Evolutionary conservation across 768 basidiomycete genomes (phyloP).

Genomic region (Mycena crocata): DNA sequence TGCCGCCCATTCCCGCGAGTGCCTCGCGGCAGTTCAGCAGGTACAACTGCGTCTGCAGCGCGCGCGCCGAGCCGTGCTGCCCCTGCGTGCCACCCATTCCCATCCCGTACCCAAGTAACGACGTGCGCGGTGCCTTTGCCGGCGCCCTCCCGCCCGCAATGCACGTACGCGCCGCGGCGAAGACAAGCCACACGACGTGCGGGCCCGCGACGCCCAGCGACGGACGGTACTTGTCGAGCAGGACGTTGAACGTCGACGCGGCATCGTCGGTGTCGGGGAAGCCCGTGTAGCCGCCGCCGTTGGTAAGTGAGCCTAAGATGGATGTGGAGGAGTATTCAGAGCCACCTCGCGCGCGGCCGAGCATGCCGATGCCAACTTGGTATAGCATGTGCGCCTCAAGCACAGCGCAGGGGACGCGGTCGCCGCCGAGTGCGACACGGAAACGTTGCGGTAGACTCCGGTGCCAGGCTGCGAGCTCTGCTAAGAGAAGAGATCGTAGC

Average conservation of each 20-base stretch:
- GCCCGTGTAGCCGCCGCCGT: too few relatives aligned
- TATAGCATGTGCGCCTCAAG: constrained; percentile 46
- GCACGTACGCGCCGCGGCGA: constrained; percentile 31
- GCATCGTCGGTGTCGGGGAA: constrained; percentile 31
- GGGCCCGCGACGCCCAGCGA: constrained; percentile 35
- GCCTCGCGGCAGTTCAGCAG: constrained; percentile 45
- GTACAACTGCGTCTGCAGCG: constrained; percentile 42
- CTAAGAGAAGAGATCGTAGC: constrained; percentile 28
- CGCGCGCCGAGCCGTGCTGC: constrained; percentile 25
- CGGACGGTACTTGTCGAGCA: constrained; percentile 42
- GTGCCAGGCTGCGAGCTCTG: constrained; percentile 43
- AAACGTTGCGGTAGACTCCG: constrained; percentile 39
- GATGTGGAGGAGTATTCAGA: too few relatives aligned
- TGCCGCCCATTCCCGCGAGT: constrained; percentile 40
- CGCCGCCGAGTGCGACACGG: constrained; percentile 40
- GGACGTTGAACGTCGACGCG: constrained; percentile 43
- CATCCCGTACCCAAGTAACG: constrained; percentile 21
- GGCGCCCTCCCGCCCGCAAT: constrained; percentile 4
- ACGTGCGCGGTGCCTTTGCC: constrained; percentile 23
- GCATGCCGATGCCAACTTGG: constrained; percentile 42
- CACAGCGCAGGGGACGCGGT: constrained; percentile 33
- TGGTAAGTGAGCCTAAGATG: too few relatives aligned
- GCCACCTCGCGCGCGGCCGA: constrained; percentile 31
- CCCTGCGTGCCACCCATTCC: neutral
- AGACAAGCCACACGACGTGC: constrained; percentile 39